These are phyloP conservation scores for Fusarium transvaalense DNA, from an alignment of 2,329 filamentous ascomycete species.

Conservation along the genomic window DNA sequence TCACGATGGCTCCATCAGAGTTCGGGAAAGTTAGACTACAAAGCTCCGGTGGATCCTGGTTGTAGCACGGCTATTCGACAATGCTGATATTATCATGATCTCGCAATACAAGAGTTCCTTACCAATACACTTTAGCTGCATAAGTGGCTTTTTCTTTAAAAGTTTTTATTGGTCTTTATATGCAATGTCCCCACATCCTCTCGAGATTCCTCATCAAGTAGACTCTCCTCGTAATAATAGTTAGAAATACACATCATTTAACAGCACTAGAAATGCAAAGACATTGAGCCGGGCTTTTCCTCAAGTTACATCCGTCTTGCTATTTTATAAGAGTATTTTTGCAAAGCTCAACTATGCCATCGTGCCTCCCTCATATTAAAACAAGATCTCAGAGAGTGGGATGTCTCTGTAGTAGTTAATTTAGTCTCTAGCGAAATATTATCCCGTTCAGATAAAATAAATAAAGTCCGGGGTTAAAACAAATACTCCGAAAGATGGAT, in stretches of 20 bases:
- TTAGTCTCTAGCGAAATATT: too few relatives aligned
- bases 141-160: neutral
- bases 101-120: neutral
- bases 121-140: neutral
- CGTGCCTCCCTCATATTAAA: too few relatives aligned
- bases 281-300: too few relatives aligned
- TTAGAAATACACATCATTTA: too few relatives aligned
- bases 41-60: neutral
- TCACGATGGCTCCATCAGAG: neutral
- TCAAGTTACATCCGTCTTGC: too few relatives aligned
- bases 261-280: too few relatives aligned
- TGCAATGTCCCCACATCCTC: neutral
- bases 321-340: too few relatives aligned
- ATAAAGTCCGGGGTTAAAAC: neutral
- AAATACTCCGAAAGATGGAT: neutral
- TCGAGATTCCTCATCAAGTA: neutral
- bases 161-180: neutral
- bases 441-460: neutral
- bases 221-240: too few relatives aligned
- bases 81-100: neutral
- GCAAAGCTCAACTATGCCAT: too few relatives aligned
- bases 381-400: too few relatives aligned
- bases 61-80: neutral
- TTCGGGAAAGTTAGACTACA: neutral
- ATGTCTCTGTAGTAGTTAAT: too few relatives aligned